These are phyloP conservation scores for Hericium coralloides DNA, from an alignment of 768 basidiomycete genomes.

Conservation along the genomic window DNA sequence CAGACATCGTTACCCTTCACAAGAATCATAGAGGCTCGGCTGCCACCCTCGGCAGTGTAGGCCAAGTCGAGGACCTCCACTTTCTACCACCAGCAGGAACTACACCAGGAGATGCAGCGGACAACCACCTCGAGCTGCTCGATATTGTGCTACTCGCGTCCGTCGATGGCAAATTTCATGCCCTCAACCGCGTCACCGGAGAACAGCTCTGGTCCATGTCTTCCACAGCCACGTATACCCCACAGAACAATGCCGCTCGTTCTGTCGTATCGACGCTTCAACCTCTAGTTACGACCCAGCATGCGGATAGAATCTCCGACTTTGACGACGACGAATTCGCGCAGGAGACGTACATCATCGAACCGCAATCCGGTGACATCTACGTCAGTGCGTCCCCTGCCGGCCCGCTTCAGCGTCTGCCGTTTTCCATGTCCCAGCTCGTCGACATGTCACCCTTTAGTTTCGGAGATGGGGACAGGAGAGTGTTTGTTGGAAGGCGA, in stretches of 20 bases:
- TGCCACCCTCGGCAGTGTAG: constrained; percentile 1
- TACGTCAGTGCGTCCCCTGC: constrained; percentile 71
- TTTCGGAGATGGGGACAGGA: constrained; percentile 57
- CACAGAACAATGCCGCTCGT: constrained; percentile 5
- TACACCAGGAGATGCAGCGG: constrained; percentile 2
- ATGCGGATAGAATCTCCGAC: constrained; percentile 50
- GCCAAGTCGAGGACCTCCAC: constrained; percentile 4
- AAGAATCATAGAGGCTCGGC: constrained; percentile 6
- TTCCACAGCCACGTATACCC: constrained; percentile 35
- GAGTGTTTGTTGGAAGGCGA: constrained; percentile 86
- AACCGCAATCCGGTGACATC: constrained; percentile 90
- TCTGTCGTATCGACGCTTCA: constrained; percentile 43
- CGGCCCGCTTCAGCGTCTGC: constrained; percentile 75
- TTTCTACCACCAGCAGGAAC: constrained; percentile 11
- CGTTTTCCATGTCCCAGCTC: constrained; percentile 86
- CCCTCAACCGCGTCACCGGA: constrained; percentile 81
- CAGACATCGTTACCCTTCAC: constrained; percentile 18
- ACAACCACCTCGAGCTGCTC: constrained; percentile 51
- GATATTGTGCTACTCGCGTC: constrained; percentile 87
- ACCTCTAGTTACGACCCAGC: constrained; percentile 68
- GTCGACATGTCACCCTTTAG: constrained; percentile 84
- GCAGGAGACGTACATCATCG: constrained; percentile 84
- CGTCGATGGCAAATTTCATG: constrained; percentile 92
- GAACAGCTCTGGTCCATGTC: constrained; percentile 84
- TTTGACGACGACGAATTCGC: constrained; percentile 38